Evolutionary conservation across 192 early-diverging fungal genomes (phyloP).

Genomic region (Backusella tuberculispora): DNA sequence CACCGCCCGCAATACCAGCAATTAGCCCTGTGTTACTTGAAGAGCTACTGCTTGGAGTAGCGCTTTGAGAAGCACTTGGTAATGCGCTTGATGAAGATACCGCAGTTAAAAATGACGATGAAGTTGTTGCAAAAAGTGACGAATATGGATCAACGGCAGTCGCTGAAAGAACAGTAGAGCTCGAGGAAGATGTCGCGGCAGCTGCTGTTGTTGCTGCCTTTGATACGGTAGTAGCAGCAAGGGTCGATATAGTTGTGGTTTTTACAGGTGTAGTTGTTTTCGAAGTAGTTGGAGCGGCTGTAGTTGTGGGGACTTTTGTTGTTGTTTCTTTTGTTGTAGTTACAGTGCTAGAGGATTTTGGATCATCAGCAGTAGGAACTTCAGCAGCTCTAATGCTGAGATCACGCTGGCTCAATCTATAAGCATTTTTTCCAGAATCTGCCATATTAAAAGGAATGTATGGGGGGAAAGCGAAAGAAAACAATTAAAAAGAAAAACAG

Average conservation of each 20-base stretch:
- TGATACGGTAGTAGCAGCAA: background rate
- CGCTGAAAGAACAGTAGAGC: background rate
- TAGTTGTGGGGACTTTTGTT: background rate
- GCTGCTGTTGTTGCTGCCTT: background rate
- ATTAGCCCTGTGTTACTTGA: conserved; percentile 11
- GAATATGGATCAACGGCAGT: background rate
- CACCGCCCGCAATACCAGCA: conserved; percentile 23
- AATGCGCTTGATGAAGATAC: background rate
- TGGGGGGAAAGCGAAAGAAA: background rate
- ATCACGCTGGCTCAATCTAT: background rate
- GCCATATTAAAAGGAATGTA: conserved; percentile 2
- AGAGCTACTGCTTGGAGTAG: background rate
- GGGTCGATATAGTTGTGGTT: background rate
- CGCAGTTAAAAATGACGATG: background rate
- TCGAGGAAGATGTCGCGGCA: background rate
- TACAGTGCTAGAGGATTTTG: background rate
- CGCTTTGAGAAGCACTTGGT: background rate
- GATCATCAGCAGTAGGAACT: background rate
- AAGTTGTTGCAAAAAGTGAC: background rate
- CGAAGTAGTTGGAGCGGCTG: background rate
- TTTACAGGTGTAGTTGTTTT: background rate
- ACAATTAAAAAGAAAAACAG: background rate
- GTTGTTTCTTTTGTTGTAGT: background rate
- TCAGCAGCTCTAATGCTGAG: conserved; percentile 6
- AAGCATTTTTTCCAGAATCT: background rate